Conservation (phyloP, 441 rosid species). For the Erysimum pusillum region DNA sequence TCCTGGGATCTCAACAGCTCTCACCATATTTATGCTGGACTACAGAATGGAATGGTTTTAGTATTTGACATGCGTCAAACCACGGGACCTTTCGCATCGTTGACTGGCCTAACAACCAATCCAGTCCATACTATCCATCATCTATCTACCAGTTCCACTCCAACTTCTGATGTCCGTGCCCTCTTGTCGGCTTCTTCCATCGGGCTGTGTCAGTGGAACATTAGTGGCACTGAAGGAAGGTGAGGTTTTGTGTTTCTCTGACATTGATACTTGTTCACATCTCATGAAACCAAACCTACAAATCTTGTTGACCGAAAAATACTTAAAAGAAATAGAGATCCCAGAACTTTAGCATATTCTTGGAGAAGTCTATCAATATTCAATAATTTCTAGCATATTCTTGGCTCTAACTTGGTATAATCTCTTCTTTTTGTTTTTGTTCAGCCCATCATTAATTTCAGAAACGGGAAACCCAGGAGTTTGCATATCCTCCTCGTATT, state of each 20-base stretch:
- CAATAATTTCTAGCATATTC: conserved; percentile 13
- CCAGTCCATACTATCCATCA: conserved; percentile 81
- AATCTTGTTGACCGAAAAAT: conserved; percentile 10
- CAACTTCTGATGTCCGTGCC: conserved; percentile 49
- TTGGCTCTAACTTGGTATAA: conserved; percentile 37
- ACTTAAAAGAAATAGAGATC: neutral
- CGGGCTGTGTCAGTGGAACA: conserved; percentile 81
- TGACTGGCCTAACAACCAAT: conserved; percentile 67
- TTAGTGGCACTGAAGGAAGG: conserved; percentile 65
- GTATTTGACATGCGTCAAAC: conserved; percentile 89
- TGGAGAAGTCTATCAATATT: conserved; percentile 10
- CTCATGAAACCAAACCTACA: conserved; percentile 13
- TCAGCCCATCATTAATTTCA: conserved; percentile 65
- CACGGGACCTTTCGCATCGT: conserved; percentile 58
- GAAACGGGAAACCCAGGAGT: conserved; percentile 73
- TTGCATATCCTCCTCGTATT: conserved; percentile 80
- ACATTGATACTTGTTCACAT: conserved; percentile 10
- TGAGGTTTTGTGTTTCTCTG: conserved; percentile 46
- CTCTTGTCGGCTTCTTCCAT: conserved; percentile 83
- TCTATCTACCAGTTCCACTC: conserved; percentile 49
- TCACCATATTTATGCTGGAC: conserved; percentile 81
- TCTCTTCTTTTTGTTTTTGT: conserved; percentile 35
- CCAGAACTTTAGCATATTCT: conserved; percentile 11
- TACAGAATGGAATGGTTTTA: conserved; percentile 84
- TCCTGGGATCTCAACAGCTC: conserved; percentile 82